Conservation (phyloP, 2,329 filamentous ascomycete species). For the Rutstroemia sydowiana region DNA sequence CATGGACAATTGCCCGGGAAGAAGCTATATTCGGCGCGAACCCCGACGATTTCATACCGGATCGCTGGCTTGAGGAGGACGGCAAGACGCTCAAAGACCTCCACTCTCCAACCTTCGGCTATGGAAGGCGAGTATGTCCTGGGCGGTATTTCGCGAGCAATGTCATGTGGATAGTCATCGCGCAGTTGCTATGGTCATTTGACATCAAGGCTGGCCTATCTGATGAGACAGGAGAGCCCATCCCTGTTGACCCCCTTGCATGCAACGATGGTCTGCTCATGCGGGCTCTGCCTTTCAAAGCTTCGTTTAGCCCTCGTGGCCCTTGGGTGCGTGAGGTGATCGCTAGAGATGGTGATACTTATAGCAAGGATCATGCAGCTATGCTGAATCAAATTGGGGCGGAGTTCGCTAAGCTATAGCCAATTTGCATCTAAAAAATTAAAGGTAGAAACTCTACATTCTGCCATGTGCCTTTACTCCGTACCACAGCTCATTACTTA, state of each 20-base stretch:
- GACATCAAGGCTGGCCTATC: conserved; percentile 2
- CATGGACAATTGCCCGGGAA: conserved; percentile 1
- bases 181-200: neutral
- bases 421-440: too few relatives aligned
- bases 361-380: neutral
- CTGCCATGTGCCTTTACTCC: too few relatives aligned
- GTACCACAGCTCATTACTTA: too few relatives aligned
- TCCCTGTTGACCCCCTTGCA: neutral
- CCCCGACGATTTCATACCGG: neutral
- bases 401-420: neutral
- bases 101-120: neutral
- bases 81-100: conserved; percentile 1
- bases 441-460: too few relatives aligned
- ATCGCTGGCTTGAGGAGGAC: neutral
- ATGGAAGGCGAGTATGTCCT: neutral
- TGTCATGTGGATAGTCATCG: conserved; percentile 1
- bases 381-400: neutral
- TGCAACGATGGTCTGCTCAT: neutral
- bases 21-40: neutral
- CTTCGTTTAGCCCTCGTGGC: neutral
- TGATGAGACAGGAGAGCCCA: neutral
- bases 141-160: neutral
- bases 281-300: neutral
- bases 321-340: neutral
- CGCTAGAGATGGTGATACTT: neutral